Evolutionary conservation across 2,329 filamentous ascomycete species (phyloP).

Genomic region (Fusarium sp.): DNA sequence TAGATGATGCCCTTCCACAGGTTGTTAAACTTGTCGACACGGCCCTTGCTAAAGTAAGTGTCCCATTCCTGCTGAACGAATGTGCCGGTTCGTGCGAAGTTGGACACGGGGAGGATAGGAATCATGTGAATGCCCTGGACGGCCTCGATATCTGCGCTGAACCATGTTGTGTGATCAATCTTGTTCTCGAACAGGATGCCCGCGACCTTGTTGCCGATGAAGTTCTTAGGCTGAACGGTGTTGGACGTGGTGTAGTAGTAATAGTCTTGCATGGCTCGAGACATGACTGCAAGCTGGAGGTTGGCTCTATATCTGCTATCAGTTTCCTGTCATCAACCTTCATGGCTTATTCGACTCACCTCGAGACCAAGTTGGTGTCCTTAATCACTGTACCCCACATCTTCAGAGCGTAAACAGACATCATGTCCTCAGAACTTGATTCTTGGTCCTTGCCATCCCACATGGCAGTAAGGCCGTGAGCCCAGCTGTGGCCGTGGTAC

Average conservation of each 20-base stretch:
- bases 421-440: slow-evolving; percentile 88
- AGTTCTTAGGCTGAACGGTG: slow-evolving; percentile 75
- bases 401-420: slow-evolving; percentile 88
- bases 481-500: slow-evolving; percentile 96
- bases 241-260: slow-evolving; percentile 83
- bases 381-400: slow-evolving; percentile 88
- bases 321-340: neutral
- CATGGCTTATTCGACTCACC: slow-evolving; percentile 54
- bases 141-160: slow-evolving; percentile 77
- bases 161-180: slow-evolving; percentile 91
- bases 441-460: slow-evolving; percentile 85
- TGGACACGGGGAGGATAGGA: slow-evolving; percentile 75
- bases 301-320: slow-evolving; percentile 65
- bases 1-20: slow-evolving; percentile 90
- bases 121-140: slow-evolving; percentile 87
- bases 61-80: slow-evolving; percentile 90
- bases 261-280: slow-evolving; percentile 79
- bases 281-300: slow-evolving; percentile 83
- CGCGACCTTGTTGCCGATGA: slow-evolving; percentile 80
- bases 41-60: slow-evolving; percentile 76
- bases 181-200: slow-evolving; percentile 93
- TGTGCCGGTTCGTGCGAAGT: slow-evolving; percentile 70
- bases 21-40: slow-evolving; percentile 72
- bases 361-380: slow-evolving; percentile 82
- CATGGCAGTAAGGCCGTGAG: slow-evolving; percentile 78